Base-by-base conservation (phyloP, 805 yeast species). In the Nakazawaea ernobii region DNA sequence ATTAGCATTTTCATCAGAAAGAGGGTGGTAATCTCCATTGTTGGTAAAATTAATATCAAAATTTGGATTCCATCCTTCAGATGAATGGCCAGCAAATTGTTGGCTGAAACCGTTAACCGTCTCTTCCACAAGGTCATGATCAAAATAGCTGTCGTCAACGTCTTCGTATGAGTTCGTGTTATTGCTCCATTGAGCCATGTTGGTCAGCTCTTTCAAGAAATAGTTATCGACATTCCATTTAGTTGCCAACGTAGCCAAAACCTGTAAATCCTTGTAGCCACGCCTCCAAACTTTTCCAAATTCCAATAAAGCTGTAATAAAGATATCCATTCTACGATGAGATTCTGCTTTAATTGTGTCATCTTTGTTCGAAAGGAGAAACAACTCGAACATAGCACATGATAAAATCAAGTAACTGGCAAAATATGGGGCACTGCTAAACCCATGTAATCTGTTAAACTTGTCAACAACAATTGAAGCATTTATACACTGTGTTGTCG, bases 371-470 rank as follows among this genome's bases (percentile, higher is more conserved):
- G 67, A 56, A 8, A 62, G 45, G 4, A 63, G 38, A 32, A 65
- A 65, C 24, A 65, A 39, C 29, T 65, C 68, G 57, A 62, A 61
- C 39, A 63, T 56, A 1, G 68, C 62, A 49, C 61, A 57, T 15
- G 65, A 65, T 32, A 65, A 50, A 8, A 64, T 52, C 42, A 64
- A 45, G 36, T 65, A 65, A 10, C 66, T 63, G 2, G 59, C 56
- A 48, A 64, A 65, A 41, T 65, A 61, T 1, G 69, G 68, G 1
- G 61, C 52, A 6, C 38, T 37, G 27, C 51, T 45, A 43, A 56
- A 59, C 1, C 54, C 51, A 40, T 49, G 45, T 17, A 51, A 24
- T n/a, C 50, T 17, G n/a, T 47, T 32, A 43, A 43, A 57, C 36
- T 49, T 46, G 11, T 53, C 47, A 8, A 60, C 52, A 1, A 65